Evolutionary conservation across 192 early-diverging fungal species (phyloP), one percentile per base, ranked within the genome.

Genomic region (Diversispora epigaea): DNA sequence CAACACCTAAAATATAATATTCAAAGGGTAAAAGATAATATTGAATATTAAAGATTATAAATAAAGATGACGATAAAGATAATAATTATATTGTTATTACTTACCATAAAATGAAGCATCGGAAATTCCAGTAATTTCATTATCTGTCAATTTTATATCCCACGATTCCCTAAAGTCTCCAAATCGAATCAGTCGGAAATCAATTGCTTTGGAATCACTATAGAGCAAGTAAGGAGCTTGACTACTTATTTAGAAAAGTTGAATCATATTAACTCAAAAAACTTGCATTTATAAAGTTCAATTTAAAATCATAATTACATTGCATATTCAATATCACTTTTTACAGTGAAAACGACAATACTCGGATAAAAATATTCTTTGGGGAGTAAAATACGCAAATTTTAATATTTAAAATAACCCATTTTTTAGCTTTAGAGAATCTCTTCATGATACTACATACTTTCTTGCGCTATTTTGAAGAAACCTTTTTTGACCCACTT

Each of bases 21-120:
- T 41, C 6, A 19, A 19, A 17, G 14, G 12, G 39, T 44, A 8
- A 63, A 17, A 4, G n/a, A 17, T 41, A 17, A 0, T 6, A 64
- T n/a, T 44, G 14, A 12, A 40, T 41, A 25, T n/a, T 41, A 44
- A 43, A 44, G 6, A 17, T 0, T 49, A 43, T 4, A n/a, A n/a
- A n/a, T n/a, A n/a, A n/a, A n/a, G n/a, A n/a, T n/a, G n/a, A n/a
- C n/a, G n/a, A n/a, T n/a, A n/a, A n/a, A n/a, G n/a, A n/a, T n/a
- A n/a, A n/a, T n/a, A n/a, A n/a, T n/a, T n/a, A n/a, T n/a, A n/a
- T n/a, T n/a, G n/a, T 17, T 15, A 44, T 44, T 3, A 43, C 39
- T 64, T n/a, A 64, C 62, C 62, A 64, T 40, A 64, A 64, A 64
- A 64, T n/a, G 62, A 44, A 44, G n/a, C n/a, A n/a, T n/a, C n/a